These are phyloP conservation scores for Diaporthe aspalathi DNA, from an alignment of 2,329 filamentous ascomycete genomes.

Conservation along the genomic window DNA sequence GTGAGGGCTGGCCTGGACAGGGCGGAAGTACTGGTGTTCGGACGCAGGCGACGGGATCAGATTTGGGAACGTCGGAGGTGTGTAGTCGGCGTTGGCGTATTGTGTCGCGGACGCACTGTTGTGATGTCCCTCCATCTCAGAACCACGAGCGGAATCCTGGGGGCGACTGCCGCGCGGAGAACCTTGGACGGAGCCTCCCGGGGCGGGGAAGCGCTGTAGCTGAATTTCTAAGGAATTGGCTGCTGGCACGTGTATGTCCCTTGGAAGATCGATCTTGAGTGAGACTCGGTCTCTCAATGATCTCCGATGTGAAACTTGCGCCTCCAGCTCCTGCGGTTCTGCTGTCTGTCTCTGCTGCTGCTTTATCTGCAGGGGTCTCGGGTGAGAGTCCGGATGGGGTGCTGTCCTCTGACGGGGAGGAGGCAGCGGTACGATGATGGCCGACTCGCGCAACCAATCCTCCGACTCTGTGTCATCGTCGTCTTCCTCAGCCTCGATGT, in stretches of 20 bases:
- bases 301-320: constrained; percentile 49
- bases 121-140: constrained; percentile 57
- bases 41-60: constrained; percentile 61
- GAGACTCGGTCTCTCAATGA: constrained; percentile 67
- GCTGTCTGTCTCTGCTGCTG: constrained; percentile 36
- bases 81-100: constrained; percentile 46
- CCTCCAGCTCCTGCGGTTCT: constrained; percentile 43
- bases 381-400: constrained; percentile 13
- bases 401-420: constrained; percentile 21
- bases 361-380: constrained; percentile 35
- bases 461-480: constrained; percentile 16
- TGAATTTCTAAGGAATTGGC: constrained; percentile 51
- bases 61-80: constrained; percentile 52
- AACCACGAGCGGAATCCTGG: constrained; percentile 61
- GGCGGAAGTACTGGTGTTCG: constrained; percentile 69
- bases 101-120: constrained; percentile 47
- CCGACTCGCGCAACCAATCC: constrained; percentile 36
- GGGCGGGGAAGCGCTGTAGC: constrained; percentile 43
- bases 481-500: constrained; percentile 39
- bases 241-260: constrained; percentile 66
- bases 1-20: constrained; percentile 71
- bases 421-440: constrained; percentile 32
- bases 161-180: constrained; percentile 47
- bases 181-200: constrained; percentile 22
- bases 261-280: constrained; percentile 62